Evolutionary conservation across 2,329 filamentous ascomycete genomes (phyloP).

Genomic region (Tolypocladium tropicale): DNA sequence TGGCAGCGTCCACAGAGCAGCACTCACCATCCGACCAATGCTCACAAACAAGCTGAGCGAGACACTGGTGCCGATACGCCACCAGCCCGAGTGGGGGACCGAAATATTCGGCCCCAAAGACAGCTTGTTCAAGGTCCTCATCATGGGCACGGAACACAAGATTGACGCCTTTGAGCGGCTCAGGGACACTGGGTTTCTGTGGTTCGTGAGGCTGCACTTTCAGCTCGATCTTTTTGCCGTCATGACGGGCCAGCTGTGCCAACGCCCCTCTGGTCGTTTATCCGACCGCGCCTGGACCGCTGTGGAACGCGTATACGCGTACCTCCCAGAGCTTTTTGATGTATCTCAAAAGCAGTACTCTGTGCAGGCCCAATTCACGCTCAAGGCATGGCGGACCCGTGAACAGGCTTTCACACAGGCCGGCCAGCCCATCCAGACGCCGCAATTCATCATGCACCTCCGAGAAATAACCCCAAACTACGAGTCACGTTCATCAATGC

Average conservation of each 20-base stretch:
- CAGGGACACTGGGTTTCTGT: slow-evolving; percentile 37
- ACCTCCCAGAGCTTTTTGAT: slow-evolving; percentile 41
- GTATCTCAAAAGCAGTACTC: slow-evolving; percentile 32
- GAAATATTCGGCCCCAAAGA: slow-evolving; percentile 40
- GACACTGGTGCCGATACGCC: slow-evolving; percentile 34
- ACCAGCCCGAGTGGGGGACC: slow-evolving; percentile 37
- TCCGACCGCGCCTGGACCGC: slow-evolving; percentile 44
- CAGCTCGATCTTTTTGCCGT: slow-evolving; percentile 46
- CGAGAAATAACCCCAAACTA: slow-evolving; percentile 28
- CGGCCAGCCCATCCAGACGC: slow-evolving; percentile 29
- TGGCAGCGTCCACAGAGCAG: slow-evolving; percentile 41
- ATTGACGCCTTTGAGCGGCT: slow-evolving; percentile 31
- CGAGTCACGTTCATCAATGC: slow-evolving; percentile 23
- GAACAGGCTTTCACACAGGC: slow-evolving; percentile 28
- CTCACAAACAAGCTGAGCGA: slow-evolving; percentile 39
- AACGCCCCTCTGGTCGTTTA: slow-evolving; percentile 35
- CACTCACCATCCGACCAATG: slow-evolving; percentile 34
- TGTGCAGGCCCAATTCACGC: slow-evolving; percentile 34
- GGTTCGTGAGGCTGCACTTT: slow-evolving; percentile 45
- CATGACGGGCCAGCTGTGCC: slow-evolving; percentile 42
- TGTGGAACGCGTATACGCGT: slow-evolving; percentile 34
- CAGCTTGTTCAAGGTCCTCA: slow-evolving; percentile 44
- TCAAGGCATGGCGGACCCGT: slow-evolving; percentile 43
- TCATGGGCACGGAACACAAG: slow-evolving; percentile 38
- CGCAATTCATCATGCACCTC: slow-evolving; percentile 35